Conservation (phyloP, 1,139 yeast species). For the Candida freyschussii region DNA sequence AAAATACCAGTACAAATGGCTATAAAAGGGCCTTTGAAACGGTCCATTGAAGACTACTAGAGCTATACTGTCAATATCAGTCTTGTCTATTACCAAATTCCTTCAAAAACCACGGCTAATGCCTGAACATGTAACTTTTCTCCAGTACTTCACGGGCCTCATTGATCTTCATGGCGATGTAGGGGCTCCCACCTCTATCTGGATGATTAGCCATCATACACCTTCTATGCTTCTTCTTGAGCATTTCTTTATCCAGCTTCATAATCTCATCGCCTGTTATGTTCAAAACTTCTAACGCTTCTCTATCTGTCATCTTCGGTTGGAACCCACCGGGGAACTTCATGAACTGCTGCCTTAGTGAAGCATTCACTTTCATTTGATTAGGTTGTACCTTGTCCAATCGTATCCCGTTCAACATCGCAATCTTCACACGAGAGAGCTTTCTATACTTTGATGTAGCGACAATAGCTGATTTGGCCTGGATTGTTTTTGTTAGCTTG, state of each 20-base stretch:
- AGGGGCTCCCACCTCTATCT: slow-evolving; percentile 70
- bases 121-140: slow-evolving; percentile 39
- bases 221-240: slow-evolving; percentile 53
- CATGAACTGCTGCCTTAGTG: slow-evolving; percentile 32
- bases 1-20: too few species aligned
- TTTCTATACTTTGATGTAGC: slow-evolving; percentile 41
- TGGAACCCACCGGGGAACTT: slow-evolving; percentile 46
- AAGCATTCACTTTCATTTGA: slow-evolving; percentile 20
- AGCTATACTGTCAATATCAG: background rate
- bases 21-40: too few species aligned
- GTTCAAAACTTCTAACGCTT: slow-evolving; percentile 52
- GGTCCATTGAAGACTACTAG: background rate
- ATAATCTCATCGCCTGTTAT: slow-evolving; percentile 50
- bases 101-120: background rate
- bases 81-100: too few species aligned
- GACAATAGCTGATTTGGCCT: slow-evolving; percentile 40
- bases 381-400: slow-evolving; percentile 14
- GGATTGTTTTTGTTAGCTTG: too few species aligned
- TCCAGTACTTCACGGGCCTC: slow-evolving; percentile 68
- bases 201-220: slow-evolving; percentile 73
- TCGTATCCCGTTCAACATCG: slow-evolving; percentile 40
- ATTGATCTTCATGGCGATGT: slow-evolving; percentile 67
- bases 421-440: slow-evolving; percentile 53
- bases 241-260: slow-evolving; percentile 36
- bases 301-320: slow-evolving; percentile 52